Conservation (phyloP, 345 rosid species). For the Rhodamnia argentea region DNA sequence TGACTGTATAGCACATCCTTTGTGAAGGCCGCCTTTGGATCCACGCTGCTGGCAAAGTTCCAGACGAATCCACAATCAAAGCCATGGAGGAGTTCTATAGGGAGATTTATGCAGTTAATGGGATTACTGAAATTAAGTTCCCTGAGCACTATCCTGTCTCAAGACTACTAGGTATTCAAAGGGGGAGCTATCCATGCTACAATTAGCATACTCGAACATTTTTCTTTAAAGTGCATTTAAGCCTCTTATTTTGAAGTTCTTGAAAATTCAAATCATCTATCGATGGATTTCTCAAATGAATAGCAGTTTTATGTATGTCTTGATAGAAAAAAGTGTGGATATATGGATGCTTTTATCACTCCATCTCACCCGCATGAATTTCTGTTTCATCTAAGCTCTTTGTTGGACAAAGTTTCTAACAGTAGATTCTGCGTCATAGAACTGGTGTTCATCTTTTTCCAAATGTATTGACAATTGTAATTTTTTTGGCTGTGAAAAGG, state of each 20-base stretch:
- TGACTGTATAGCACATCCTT: background rate
- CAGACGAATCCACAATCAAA: conserved; percentile 79
- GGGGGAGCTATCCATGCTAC: background rate
- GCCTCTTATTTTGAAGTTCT: background rate
- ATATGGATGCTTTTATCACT: background rate
- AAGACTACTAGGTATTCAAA: conserved; percentile 19
- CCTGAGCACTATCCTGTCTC: background rate
- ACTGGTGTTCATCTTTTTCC: background rate
- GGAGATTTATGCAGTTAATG: conserved; percentile 31
- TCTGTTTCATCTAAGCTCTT: background rate
- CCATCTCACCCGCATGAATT: background rate
- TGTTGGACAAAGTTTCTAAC: background rate
- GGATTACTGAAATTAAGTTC: background rate
- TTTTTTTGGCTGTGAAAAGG: conserved; percentile 11
- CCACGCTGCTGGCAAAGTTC: conserved; percentile 86
- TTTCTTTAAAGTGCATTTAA: conserved; percentile 22
- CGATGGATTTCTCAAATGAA: background rate
- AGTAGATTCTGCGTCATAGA: background rate
- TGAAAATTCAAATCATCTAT: background rate
- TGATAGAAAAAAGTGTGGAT: background rate
- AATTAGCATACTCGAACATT: conserved; percentile 16
- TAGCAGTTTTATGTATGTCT: background rate
- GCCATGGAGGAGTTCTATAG: conserved; percentile 84
- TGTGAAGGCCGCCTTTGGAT: conserved; percentile 89
- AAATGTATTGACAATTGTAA: background rate